phyloP scores from a whole-genome alignment of 495 filamentous ascomycete genomes.

The Penicillium crystallinum region DNA sequence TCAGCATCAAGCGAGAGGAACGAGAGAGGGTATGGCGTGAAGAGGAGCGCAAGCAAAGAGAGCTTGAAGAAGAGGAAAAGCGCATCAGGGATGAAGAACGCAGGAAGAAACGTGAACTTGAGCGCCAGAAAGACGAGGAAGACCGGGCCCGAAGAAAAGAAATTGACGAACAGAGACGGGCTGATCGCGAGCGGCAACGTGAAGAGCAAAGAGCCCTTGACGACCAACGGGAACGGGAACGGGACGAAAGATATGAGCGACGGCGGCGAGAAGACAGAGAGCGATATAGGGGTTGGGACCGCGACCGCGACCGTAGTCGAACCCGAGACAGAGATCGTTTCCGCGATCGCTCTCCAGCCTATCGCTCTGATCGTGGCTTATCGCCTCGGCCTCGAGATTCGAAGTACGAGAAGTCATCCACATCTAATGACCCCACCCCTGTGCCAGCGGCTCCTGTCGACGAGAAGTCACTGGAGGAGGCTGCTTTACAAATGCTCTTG shows the following conservation, averaged over 20 bases:
- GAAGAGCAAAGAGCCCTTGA: constrained; percentile 46
- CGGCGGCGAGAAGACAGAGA: constrained; percentile 43
- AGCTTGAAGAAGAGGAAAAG: constrained; percentile 63
- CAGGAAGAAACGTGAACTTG: constrained; percentile 60
- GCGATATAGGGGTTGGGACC: constrained; percentile 39
- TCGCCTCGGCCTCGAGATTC: constrained; percentile 36
- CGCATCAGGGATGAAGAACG: constrained; percentile 58
- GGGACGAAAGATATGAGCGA: constrained; percentile 49
- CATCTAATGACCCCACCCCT: constrained; percentile 39
- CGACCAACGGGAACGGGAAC: constrained; percentile 50
- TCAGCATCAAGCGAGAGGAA: constrained; percentile 58
- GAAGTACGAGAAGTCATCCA: constrained; percentile 36
- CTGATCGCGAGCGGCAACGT: constrained; percentile 51
- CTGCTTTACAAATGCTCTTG: constrained; percentile 50
- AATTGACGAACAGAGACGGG: constrained; percentile 50
- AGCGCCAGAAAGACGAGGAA: constrained; percentile 54
- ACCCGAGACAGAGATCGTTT: constrained; percentile 34
- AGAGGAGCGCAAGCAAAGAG: constrained; percentile 55
- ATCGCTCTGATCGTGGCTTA: constrained; percentile 34
- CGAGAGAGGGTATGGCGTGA: constrained; percentile 62
- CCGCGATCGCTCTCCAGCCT: constrained; percentile 31
- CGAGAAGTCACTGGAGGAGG: constrained; percentile 54
- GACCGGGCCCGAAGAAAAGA: constrained; percentile 46
- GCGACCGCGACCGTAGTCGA: constrained; percentile 36
- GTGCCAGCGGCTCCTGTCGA: constrained; percentile 40